Evolutionary conservation across 2,329 filamentous ascomycete species (phyloP), one percentile per base, ranked within the genome.

Genomic region (Helminthosporium solani): DNA sequence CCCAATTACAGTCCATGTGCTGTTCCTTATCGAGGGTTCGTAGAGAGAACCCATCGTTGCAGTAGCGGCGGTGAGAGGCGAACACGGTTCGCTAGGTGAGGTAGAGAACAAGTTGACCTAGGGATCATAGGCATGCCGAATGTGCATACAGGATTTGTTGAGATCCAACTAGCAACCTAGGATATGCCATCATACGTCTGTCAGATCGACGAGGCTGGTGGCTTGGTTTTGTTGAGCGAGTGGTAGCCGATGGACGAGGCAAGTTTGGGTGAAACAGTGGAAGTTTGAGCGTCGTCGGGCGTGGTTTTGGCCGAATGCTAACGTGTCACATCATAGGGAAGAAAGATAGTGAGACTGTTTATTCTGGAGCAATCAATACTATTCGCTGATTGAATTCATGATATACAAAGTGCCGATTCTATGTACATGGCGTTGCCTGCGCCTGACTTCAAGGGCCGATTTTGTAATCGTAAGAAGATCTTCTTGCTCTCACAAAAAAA

Each of bases 1-100:
- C 27, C 36, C 42, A 3, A 39, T 35, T 20, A 50, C 33, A 14
- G 37, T 42, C 37, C 39, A 42, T 7, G 44, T 44, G 33, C 42
- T 50, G 19, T 44, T 43, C 15, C 48, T 40, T 6, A 50, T 25
- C 15, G 48, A 50, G 11, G 48, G 48, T 21, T 50, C 48, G 31
- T 50, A 50, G 12, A 50, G 48, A 8, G 48, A 50, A n/a, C 41
- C 46, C 46, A 49, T 49, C 20, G 38, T 37, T 34, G 40, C 20
- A 27, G 20, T 14, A 35, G 23, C 8, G 30, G 23, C 8, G 35
- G 15, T 43, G 39, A 16, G 16, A 15, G 15, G 41, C 33, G 33
- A 42, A 36, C 19, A 15, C 14, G 39, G 33, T 23, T 38, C 34
- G 31, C 30, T 23, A 44, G 43, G 12, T 36, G 14, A 33, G 35